Conservation (phyloP, 768 basidiomycete genomes). For the Tulasnella sp. region DNA sequence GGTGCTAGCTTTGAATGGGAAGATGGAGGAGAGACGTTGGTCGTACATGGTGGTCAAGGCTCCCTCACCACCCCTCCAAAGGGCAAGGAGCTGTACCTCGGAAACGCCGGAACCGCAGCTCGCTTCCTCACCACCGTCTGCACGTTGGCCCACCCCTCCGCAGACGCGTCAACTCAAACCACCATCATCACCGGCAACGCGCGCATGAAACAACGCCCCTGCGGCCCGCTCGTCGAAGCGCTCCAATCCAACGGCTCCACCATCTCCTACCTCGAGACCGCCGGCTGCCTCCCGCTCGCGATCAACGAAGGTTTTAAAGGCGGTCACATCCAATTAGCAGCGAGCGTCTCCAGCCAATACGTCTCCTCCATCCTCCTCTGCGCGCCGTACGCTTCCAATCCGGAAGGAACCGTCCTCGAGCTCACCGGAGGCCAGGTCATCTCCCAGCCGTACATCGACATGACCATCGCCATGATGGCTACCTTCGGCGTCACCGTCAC, state of each 20-base stretch:
- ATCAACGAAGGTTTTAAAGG: conserved; percentile 73
- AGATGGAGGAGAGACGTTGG: conserved; percentile 90
- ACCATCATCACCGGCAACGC: conserved; percentile 96
- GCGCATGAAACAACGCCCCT: conserved; percentile 97
- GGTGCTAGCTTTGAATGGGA: conserved; percentile 93
- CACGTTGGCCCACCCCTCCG: conserved; percentile 59
- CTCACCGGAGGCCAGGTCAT: conserved; percentile 92
- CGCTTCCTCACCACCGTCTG: conserved; percentile 97
- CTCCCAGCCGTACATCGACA: conserved; percentile 98
- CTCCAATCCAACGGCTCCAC: conserved; percentile 70
- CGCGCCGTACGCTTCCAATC: conserved; percentile 80
- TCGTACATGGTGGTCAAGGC: conserved; percentile 83
- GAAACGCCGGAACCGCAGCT: conserved; percentile 95
- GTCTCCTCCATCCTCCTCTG: conserved; percentile 95
- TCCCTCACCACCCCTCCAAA: conserved; percentile 64
- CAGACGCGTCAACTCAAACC: conserved; percentile 30
- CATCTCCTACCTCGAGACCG: conserved; percentile 68
- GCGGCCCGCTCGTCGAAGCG: conserved; percentile 89
- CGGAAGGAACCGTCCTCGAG: conserved; percentile 63
- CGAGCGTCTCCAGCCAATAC: conserved; percentile 95
- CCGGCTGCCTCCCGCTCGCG: conserved; percentile 81
- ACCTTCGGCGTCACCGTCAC: conserved; percentile 76
- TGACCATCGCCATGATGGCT: conserved; percentile 98
- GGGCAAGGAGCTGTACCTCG: conserved; percentile 87
- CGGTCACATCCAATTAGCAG: conserved; percentile 75